phyloP scores from a whole-genome alignment of 1,284 basidiomycete genomes.

The Heterobasidion occidentale region DNA sequence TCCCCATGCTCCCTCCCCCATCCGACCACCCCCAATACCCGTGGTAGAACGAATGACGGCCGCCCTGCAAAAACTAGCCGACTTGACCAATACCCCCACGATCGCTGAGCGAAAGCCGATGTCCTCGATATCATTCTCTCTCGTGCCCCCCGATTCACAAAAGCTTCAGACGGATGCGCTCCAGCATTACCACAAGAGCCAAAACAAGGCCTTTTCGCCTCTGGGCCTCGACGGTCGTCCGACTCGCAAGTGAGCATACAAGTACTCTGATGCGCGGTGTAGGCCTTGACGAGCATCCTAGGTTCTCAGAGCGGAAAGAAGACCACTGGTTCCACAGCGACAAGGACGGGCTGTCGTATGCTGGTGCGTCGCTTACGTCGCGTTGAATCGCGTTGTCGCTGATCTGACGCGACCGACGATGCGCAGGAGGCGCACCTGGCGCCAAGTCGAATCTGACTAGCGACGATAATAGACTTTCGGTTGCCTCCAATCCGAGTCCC shows the following conservation, averaged over 20 bases:
- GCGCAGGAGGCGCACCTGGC: neutral
- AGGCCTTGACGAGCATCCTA: constrained; percentile 4
- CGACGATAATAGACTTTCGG: neutral
- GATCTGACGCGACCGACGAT: no score
- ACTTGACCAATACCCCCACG: constrained; percentile 36
- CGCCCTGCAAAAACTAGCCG: constrained; percentile 45
- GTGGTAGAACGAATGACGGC: constrained; percentile 40
- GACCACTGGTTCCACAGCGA: constrained; percentile 59
- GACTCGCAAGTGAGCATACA: constrained; percentile 42
- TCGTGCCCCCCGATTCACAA: constrained; percentile 41
- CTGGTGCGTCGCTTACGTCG: constrained; percentile 2
- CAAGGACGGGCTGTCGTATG: constrained; percentile 1
- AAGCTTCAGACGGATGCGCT: constrained; percentile 44
- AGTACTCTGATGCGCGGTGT: neutral
- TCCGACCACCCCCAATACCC: constrained; percentile 23
- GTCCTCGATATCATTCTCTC: constrained; percentile 62
- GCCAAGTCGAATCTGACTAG: constrained; percentile 1
- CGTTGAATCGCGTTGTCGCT: no score
- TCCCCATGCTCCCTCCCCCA: constrained; percentile 39
- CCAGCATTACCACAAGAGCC: constrained; percentile 35
- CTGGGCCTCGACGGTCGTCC: constrained; percentile 50
- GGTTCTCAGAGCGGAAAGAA: constrained; percentile 19
- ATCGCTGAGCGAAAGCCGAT: constrained; percentile 44
- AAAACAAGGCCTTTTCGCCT: constrained; percentile 45
- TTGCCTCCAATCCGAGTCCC: neutral